phyloP scores from a whole-genome alignment of 2,329 filamentous ascomycete species.

The Scytalidium lignicola region DNA sequence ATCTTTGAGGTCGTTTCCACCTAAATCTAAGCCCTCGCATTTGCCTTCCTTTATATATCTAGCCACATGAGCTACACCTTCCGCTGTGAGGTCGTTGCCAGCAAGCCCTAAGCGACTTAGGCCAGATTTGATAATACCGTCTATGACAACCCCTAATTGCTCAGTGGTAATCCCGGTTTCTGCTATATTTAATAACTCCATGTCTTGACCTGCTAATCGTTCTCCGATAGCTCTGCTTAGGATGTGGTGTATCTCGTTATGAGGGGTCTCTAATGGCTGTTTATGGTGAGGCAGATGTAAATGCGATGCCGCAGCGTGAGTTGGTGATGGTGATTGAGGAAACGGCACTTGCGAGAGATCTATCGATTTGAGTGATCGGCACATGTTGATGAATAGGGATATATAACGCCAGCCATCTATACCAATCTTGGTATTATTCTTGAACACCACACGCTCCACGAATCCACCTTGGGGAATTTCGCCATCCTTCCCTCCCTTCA shows the following conservation, averaged over 20 bases:
- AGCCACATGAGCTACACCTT: conserved; percentile 70
- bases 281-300: neutral
- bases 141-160: conserved; percentile 71
- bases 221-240: conserved; percentile 72
- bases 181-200: conserved; percentile 80
- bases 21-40: conserved; percentile 85
- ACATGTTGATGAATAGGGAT: conserved; percentile 85
- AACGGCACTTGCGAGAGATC: conserved; percentile 85
- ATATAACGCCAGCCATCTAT: conserved; percentile 88
- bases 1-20: conserved; percentile 69
- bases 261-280: conserved; percentile 9
- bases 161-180: conserved; percentile 69
- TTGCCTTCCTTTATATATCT: conserved; percentile 69
- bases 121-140: conserved; percentile 74
- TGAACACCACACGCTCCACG: conserved; percentile 80
- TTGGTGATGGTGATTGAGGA: conserved; percentile 38
- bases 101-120: conserved; percentile 77
- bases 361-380: conserved; percentile 75
- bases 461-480: conserved; percentile 52
- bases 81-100: conserved; percentile 69
- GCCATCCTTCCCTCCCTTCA: conserved; percentile 14
- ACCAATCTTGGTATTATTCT: conserved; percentile 82
- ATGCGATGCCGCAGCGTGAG: conserved; percentile 5
- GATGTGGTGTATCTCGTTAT: conserved; percentile 49
- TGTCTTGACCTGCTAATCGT: conserved; percentile 65